A percentile compares a stretch with the other conserved stretches of the same genome.
These are phyloP conservation scores for Tephrocybe sp. DNA, from an alignment of 768 basidiomycete genomes.

Conservation along the genomic window DNA sequence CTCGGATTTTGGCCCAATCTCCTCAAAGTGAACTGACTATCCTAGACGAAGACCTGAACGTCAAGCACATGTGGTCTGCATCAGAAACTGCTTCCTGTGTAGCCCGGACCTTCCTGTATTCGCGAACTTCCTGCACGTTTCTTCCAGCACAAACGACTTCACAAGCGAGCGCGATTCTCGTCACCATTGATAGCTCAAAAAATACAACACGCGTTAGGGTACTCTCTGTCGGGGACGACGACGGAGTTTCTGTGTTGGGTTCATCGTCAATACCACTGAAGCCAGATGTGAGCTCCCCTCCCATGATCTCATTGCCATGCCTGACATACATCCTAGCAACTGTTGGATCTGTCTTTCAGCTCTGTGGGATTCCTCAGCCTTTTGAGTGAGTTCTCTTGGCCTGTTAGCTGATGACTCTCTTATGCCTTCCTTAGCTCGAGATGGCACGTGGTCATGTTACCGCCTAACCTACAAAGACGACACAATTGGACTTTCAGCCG, in stretches of 20 bases:
- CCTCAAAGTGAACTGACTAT: conserved; percentile 29
- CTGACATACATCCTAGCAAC: conserved; percentile 27
- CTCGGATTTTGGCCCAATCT: conserved; percentile 28
- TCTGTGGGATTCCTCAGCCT: conserved; percentile 46
- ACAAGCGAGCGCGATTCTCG: conserved; percentile 21
- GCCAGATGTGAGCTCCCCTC: conserved; percentile 24
- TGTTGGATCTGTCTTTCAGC: conserved; percentile 41
- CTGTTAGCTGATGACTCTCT: background rate
- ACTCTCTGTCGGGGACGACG: conserved; percentile 30
- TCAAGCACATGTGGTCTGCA: conserved; percentile 20
- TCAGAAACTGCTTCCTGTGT: conserved; percentile 11
- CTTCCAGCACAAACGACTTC: conserved; percentile 20
- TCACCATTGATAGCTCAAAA: conserved; percentile 22
- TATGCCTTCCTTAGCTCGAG: conserved; percentile 31
- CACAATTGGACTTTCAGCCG: conserved; percentile 21
- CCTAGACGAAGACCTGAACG: conserved; percentile 26
- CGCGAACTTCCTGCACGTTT: conserved; percentile 28
- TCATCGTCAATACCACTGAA: conserved; percentile 27
- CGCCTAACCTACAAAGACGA: conserved; percentile 26
- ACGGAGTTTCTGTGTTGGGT: conserved; percentile 28
- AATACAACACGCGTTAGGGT: conserved; percentile 26
- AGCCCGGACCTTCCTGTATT: conserved; percentile 27
- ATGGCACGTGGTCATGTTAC: conserved; percentile 42
- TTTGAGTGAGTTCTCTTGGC: conserved; percentile 37
- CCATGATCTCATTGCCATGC: background rate